Base-by-base conservation (phyloP, 805 yeast species). In the Lipomyces spencermartinsiae region DNA sequence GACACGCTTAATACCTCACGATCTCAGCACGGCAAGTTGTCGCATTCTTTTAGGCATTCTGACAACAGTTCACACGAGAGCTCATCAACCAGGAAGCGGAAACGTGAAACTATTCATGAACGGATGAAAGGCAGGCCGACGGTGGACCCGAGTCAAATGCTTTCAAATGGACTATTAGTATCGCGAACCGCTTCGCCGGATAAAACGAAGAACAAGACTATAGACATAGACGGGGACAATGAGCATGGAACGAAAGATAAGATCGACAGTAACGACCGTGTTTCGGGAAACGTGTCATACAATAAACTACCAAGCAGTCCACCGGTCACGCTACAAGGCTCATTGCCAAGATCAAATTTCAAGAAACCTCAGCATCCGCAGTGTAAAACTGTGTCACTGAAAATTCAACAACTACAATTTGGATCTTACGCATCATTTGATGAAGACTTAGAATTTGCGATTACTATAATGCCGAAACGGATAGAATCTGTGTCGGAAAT, bases 391-490 rank as follows among this genome's bases (percentile, higher is more conserved):
- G 63, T 60, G 12, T 55, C 59, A 4, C 60, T 55, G 56, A 37
- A 33, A 6, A 57, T 63, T 9, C 58, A 43, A 19, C 37, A 51
- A 9, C 61, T 68, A n/a, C 60, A 37, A 22, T 63, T 63, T 63
- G 70, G 69, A 25, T 25, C 60, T 6, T 64, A 39, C 22, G 53
- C 25, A 16, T 57, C 25, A 22, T 25, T n/a, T 31, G 63, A 58
- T 5, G 33, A 10, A 6, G 49, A 19, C 7, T 14, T 65, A 39
- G 37, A 49, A 22, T 34, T 68, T 16, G 54, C 54, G 19, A 58
- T 68, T 33, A 63, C 58, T 5, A 58, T 58, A 7, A 31, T 54
- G 34, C 67, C 71, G 7, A 65, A 63, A 29, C 39, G 70, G 14
- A 37, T 39, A 9, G 70, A 65, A 33, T 61, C 71, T 9, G 19